Evolutionary conservation across 2,329 filamentous ascomycete species (phyloP), one percentile per base, ranked within the genome.

Genomic region (Botrytis elliptica): DNA sequence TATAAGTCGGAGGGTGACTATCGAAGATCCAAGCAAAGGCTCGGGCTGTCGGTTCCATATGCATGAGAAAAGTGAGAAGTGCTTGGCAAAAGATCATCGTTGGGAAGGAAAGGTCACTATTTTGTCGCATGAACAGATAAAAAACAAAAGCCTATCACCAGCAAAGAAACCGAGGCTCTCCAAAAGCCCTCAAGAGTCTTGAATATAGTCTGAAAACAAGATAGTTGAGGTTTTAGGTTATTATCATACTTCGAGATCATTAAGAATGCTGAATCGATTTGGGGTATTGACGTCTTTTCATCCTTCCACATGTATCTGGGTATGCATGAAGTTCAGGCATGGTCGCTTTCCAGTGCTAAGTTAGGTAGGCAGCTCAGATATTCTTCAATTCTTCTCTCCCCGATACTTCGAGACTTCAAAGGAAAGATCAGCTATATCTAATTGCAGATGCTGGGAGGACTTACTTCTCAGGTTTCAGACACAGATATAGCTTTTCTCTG

Each of bases 1-100:
- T 0, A 1, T 36, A 22, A 44, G n/a, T 16, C 14, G 40, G 40
- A 33, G 4, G 6, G 0, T 1, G 8, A 29, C 22, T 4, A 29
- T 46, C n/a, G 4, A 22, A 14, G 29, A 65, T 46, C 62, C 62
- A 20, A n/a, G 62, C 16, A 33, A 33, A 65, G 40, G 40, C 12
- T 42, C 40, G 5, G 40, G 62, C 44, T 65, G 62, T 12, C 8
- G n/a, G 12, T 65, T 22, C 16, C 62, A 65, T 65, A 16, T 29
- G n/a, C 40, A 65, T 44, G 16, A 9, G 4, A 6, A 44, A n/a
- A 9, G 22, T 44, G 40, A 29, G 25, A n/a, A 33, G 16, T 64
- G 62, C 33, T 25, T 20, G n/a, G 38, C 40, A 29, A 44, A 33
- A n/a, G 20, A 33, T 9, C 29, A 22, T 22, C 1, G 8, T 0